Conservation (phyloP, 169 alveolate species). For the Plasmodium relictum region DNA sequence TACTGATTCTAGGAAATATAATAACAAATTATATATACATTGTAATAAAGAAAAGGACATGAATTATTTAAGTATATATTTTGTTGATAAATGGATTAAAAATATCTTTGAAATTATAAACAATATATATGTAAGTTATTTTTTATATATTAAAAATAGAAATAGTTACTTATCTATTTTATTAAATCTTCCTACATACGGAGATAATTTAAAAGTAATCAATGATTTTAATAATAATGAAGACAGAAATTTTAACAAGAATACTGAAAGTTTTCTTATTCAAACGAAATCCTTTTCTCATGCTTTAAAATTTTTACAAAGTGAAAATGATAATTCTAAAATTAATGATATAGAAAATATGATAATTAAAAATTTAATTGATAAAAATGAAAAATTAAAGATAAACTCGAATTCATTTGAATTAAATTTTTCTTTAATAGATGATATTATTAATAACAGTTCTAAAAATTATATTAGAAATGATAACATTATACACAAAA, state of each 20-base stretch:
- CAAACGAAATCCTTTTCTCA: conserved; percentile 57
- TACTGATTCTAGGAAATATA: too few species aligned
- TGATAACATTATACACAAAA: conserved; percentile 11
- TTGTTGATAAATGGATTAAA: conserved; percentile 32
- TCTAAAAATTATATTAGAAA: not conserved
- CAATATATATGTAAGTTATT: conserved; percentile 64
- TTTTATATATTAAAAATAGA: conserved; percentile 24
- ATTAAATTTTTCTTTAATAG: not conserved
- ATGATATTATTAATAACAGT: not conserved
- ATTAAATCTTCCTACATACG: not conserved
- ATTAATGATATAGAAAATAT: conserved; percentile 23
- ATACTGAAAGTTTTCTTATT: conserved; percentile 51
- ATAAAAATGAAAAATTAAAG: conserved; percentile 11
- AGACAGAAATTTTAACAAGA: conserved; percentile 5
- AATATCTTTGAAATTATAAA: conserved; percentile 73
- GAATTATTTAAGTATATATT: conserved; percentile 3
- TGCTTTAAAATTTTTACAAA: conserved; percentile 40
- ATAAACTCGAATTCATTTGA: conserved; percentile 3
- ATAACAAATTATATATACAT: too few species aligned
- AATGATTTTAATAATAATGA: conserved; percentile 5
- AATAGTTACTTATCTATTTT: conserved; percentile 12
- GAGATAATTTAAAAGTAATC: not conserved
- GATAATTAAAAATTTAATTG: conserved; percentile 33
- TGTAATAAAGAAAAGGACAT: not conserved
- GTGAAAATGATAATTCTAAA: conserved; percentile 13